Evolutionary conservation across 1,139 yeast genomes (phyloP).

Genomic region (Lodderomyces oxycetoniae): DNA sequence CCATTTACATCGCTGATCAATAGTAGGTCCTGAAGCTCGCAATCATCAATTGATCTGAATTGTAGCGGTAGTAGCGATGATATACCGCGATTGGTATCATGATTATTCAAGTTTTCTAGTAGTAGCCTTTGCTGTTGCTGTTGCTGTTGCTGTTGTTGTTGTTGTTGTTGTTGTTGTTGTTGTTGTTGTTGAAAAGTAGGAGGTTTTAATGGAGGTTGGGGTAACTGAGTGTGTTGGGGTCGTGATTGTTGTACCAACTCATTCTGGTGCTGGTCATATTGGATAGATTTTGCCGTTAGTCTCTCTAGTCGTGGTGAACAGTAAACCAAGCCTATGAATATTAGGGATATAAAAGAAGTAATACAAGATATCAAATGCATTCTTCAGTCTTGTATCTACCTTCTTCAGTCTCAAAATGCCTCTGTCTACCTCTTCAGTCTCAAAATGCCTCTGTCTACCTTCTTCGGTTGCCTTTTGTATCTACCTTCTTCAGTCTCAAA

Average conservation of each 20-base stretch:
- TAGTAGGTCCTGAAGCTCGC: conserved; percentile 56
- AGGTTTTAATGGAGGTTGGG: conserved; percentile 6
- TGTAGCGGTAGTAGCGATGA: conserved; percentile 30
- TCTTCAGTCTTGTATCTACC: neutral
- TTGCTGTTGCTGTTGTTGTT: conserved; percentile 9
- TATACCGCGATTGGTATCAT: conserved; percentile 5
- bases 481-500: too few relatives aligned
- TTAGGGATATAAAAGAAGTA: conserved; percentile 7
- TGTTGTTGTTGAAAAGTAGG: conserved; percentile 8
- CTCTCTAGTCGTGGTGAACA: conserved; percentile 26
- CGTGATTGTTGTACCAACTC: conserved; percentile 5
- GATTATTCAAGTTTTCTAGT: conserved; percentile 9
- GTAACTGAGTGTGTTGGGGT: conserved; percentile 5
- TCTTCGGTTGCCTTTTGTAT: too few relatives aligned
- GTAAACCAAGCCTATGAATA: conserved; percentile 9
- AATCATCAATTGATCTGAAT: conserved; percentile 45
- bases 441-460: too few relatives aligned
- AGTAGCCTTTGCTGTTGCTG: conserved; percentile 7
- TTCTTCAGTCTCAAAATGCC: too few relatives aligned
- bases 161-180: conserved; percentile 9
- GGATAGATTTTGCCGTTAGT: conserved; percentile 14
- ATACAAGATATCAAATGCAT: conserved; percentile 4
- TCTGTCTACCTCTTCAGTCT: too few relatives aligned
- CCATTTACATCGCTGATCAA: conserved; percentile 87
- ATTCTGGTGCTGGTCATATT: neutral